phyloP scores from a whole-genome alignment of 2,329 filamentous ascomycete species.

The Chaetomium globosum region DNA sequence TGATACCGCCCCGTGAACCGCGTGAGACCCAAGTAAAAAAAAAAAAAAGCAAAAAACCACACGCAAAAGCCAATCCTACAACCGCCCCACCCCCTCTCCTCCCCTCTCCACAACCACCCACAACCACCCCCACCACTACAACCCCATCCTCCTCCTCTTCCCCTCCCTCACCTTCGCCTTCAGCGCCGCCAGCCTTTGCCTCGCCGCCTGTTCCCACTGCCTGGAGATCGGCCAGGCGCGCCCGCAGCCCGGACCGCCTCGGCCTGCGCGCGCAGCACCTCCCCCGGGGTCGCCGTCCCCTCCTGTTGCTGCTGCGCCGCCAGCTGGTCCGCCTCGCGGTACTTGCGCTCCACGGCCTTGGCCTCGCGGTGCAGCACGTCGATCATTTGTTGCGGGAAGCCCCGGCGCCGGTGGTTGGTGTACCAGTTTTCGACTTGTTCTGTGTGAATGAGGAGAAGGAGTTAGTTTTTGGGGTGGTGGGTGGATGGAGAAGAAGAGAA shows the following conservation, averaged over 20 bases:
- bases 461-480: neutral
- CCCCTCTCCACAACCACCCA: neutral
- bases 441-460: neutral
- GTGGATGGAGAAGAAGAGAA: too few species aligned
- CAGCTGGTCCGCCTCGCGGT: neutral
- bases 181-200: neutral
- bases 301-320: too few species aligned
- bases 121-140: too few species aligned
- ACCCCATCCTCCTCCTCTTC: neutral
- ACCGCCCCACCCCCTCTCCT: too few species aligned
- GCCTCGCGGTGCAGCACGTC: conserved; percentile 4
- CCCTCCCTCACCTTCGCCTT: neutral
- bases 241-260: neutral
- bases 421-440: conserved; percentile 13
- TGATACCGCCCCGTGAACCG: neutral
- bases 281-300: too few species aligned
- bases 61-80: neutral
- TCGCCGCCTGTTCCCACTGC: neutral
- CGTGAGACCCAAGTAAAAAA: neutral
- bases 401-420: conserved; percentile 16
- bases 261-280: neutral
- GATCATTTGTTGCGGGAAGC: conserved; percentile 6
- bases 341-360: neutral
- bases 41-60: neutral
- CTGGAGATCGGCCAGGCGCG: neutral